Percentiles rank a stretch among this genome's conserved stretches.
phyloP scores from a whole-genome alignment of 768 basidiomycete genomes.

The Clathrus columnatus region DNA sequence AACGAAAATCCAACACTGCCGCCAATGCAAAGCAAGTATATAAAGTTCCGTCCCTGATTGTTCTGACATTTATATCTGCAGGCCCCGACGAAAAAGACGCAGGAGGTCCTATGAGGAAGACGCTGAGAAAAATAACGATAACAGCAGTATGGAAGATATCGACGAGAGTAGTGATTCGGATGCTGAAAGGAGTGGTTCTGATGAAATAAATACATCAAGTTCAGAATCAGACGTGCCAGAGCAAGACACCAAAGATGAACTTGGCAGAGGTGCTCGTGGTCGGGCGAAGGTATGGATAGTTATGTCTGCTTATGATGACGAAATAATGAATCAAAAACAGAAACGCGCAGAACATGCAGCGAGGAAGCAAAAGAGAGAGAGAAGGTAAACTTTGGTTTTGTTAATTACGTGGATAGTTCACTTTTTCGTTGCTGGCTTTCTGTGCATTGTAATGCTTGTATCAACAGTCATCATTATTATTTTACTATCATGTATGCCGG shows the following conservation, averaged over 20 bases:
- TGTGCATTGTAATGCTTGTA: neutral
- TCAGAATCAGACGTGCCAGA: neutral
- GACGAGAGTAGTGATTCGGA: neutral
- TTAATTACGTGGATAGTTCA: too few species aligned
- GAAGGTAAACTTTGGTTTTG: neutral
- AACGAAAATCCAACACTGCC: constrained; percentile 5
- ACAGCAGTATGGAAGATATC: constrained; percentile 7
- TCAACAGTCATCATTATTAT: too few species aligned
- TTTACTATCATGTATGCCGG: too few species aligned
- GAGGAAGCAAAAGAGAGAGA: constrained; percentile 7
- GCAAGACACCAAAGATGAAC: constrained; percentile 14
- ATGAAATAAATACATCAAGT: constrained; percentile 10
- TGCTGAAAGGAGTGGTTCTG: constrained; percentile 13
- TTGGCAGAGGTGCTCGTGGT: constrained; percentile 24
- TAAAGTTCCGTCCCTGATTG: neutral
- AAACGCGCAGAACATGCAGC: constrained; percentile 3
- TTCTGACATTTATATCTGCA: constrained; percentile 20
- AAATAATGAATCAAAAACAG: neutral
- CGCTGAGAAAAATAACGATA: constrained; percentile 15
- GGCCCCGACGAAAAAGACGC: constrained; percentile 19
- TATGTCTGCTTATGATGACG: neutral
- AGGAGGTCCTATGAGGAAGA: constrained; percentile 20
- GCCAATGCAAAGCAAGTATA: constrained; percentile 11
- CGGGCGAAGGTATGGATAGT: constrained; percentile 24
- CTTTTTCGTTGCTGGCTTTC: too few species aligned